phyloP scores from a whole-genome alignment of 495 filamentous ascomycete genomes.

The Hypoxylon lienhwacheense region DNA sequence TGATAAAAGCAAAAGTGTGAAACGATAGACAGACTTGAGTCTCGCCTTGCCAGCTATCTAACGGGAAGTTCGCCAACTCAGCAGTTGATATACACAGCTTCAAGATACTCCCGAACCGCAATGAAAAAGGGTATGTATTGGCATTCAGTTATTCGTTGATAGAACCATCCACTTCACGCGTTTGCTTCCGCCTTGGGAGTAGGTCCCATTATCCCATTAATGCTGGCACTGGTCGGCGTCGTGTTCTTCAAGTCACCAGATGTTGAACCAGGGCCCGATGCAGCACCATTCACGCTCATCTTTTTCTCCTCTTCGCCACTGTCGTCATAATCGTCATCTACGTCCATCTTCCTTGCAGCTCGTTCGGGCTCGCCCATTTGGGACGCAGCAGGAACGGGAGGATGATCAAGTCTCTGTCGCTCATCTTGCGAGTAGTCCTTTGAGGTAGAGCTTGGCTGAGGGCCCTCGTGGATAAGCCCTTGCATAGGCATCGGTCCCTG shows the following conservation, averaged over 20 bases:
- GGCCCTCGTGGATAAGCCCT: slow-evolving; percentile 57
- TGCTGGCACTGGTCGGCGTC: slow-evolving; percentile 45
- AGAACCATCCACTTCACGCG: slow-evolving; percentile 7
- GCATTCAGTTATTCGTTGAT: slow-evolving; percentile 20
- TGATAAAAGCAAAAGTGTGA: slow-evolving; percentile 24
- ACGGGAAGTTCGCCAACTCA: slow-evolving; percentile 22
- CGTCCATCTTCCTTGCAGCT: slow-evolving; percentile 90
- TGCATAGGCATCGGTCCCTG: slow-evolving; percentile 60
- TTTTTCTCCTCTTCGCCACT: slow-evolving; percentile 86
- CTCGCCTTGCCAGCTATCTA: slow-evolving; percentile 33
- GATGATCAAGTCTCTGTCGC: slow-evolving; percentile 50
- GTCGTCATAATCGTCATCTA: slow-evolving; percentile 93
- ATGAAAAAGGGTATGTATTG: slow-evolving; percentile 26
- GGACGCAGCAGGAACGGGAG: slow-evolving; percentile 50
- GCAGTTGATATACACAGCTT: slow-evolving; percentile 31
- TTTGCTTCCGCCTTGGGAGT: slow-evolving; percentile 43
- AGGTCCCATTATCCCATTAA: slow-evolving; percentile 52
- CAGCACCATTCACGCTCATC: slow-evolving; percentile 43
- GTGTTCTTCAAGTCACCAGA: slow-evolving; percentile 53
- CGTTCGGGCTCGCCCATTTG: slow-evolving; percentile 68
- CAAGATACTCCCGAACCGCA: slow-evolving; percentile 18
- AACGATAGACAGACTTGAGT: slow-evolving; percentile 32
- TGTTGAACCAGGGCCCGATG: slow-evolving; percentile 42
- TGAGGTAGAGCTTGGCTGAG: slow-evolving; percentile 57
- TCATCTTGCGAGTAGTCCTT: slow-evolving; percentile 62